Evolutionary conservation across 495 filamentous ascomycete species (phyloP).

Genomic region (Aspergillus biplanus): DNA sequence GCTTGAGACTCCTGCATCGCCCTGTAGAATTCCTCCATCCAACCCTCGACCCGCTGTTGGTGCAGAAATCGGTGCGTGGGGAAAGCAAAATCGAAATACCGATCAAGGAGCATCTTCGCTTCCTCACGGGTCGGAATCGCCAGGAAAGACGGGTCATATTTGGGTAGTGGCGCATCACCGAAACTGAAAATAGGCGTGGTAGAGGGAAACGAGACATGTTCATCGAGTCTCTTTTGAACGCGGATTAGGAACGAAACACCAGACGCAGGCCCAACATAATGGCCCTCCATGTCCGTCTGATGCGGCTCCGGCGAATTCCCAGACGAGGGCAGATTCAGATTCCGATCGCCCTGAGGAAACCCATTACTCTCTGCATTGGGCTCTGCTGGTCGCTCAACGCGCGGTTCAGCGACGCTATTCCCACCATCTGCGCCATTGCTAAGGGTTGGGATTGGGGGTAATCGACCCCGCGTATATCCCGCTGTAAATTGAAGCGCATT

Average conservation of each 20-base stretch:
- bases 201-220: slow-evolving; percentile 26
- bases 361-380: background rate
- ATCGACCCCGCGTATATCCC: slow-evolving; percentile 31
- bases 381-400: background rate
- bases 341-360: slow-evolving; percentile 4
- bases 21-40: slow-evolving; percentile 28
- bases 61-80: slow-evolving; percentile 42
- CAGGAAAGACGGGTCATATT: slow-evolving; percentile 28
- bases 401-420: background rate
- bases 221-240: slow-evolving; percentile 34
- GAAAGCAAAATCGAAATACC: slow-evolving; percentile 41
- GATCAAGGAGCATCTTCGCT: slow-evolving; percentile 27
- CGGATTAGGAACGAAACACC: slow-evolving; percentile 39
- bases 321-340: slow-evolving; percentile 12
- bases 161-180: slow-evolving; percentile 34
- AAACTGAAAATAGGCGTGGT: slow-evolving; percentile 35
- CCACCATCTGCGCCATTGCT: background rate
- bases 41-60: slow-evolving; percentile 24
- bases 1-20: slow-evolving; percentile 12
- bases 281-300: slow-evolving; percentile 39
- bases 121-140: slow-evolving; percentile 30
- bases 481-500: slow-evolving; percentile 12
- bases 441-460: slow-evolving; percentile 23
- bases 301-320: slow-evolving; percentile 35
- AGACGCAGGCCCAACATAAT: slow-evolving; percentile 40